A percentile compares a stretch with the other conserved stretches of the same genome.
Evolutionary conservation across 768 basidiomycete species (phyloP).

Genomic region (Chalciporus chontae): DNA sequence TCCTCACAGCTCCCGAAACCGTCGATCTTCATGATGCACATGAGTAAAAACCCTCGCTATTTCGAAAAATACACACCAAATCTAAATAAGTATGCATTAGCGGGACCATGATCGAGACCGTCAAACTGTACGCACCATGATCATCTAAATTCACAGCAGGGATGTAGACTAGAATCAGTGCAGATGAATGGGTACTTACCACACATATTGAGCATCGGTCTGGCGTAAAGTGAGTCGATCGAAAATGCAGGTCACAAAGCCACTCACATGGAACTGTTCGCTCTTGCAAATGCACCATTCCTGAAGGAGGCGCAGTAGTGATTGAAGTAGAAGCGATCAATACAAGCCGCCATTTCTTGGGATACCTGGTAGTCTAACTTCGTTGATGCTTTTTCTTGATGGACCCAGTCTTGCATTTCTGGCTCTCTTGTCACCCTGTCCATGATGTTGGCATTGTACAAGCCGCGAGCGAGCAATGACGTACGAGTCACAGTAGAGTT

Average conservation of each 20-base stretch:
- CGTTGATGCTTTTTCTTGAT: slow-evolving; percentile 48
- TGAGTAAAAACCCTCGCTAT: neutral
- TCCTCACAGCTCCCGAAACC: slow-evolving; percentile 79
- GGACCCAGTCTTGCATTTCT: slow-evolving; percentile 85
- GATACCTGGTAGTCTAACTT: slow-evolving; percentile 62
- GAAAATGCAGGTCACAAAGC: neutral
- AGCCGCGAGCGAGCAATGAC: slow-evolving; percentile 17
- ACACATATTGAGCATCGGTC: slow-evolving; percentile 86
- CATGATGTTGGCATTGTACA: neutral
- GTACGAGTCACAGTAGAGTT: slow-evolving; percentile 82
- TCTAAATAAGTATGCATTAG: slow-evolving; percentile 34
- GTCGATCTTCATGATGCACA: slow-evolving; percentile 52
- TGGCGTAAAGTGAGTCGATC: slow-evolving; percentile 26
- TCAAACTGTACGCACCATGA: slow-evolving; percentile 51
- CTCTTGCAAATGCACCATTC: slow-evolving; percentile 84
- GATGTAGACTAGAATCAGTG: neutral
- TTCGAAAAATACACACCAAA: slow-evolving; percentile 36
- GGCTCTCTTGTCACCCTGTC: slow-evolving; percentile 78
- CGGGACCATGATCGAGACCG: neutral
- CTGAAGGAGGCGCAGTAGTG: slow-evolving; percentile 89
- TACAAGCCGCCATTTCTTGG: slow-evolving; percentile 65
- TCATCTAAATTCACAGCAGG: slow-evolving; percentile 50
- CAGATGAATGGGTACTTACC: slow-evolving; percentile 40
- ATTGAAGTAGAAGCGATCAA: slow-evolving; percentile 88
- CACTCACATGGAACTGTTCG: slow-evolving; percentile 84